Evolutionary conservation across 1,284 basidiomycete species (phyloP), one percentile per base, ranked within the genome.

Genomic region (Gymnopus androsaceus): DNA sequence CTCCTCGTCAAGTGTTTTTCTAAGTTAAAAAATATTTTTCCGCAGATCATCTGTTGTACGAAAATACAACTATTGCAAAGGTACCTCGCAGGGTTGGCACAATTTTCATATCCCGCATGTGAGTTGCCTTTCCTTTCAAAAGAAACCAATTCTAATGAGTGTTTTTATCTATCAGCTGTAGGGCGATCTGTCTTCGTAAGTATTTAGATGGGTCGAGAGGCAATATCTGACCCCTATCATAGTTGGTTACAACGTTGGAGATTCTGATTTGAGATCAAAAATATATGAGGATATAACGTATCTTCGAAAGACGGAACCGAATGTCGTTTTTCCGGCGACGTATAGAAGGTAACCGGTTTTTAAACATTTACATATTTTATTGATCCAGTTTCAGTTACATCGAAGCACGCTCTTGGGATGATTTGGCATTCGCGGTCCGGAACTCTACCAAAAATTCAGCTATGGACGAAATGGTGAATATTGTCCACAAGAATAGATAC

Each of bases 231-330:
- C 19, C 36, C 60, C 7, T 40, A n/a, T 31, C 34, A 21, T 9
- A 78, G 77, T 78, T 51, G 78, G 77, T 0, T 76, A 75, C 58
- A 78, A 80, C 53, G 61, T 71, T 12, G 53, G 53, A 6, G 61
- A 67, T 30, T n/a, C 5, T 15, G 14, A 11, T 0, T 46, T 75
- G 8, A 64, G 68, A 21, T 46, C 57, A 2, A 56, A 65, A 1
- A 74, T 78, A 7, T 12, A 63, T 4, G 49, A 53, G 8, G 59
- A 63, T 0, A 61, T 76, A n/a, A 66, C 60, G 12, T 64, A 67
- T 0, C 46, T 75, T 3, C 62, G 64, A 4, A 45, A 14, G 5
- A 15, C 42, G 9, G n/a, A 36, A 14, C 33, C 5, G 37, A 33
- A 31, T 19, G n/a, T 25, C 37, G 8, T n/a, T 42, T 55, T 15